These are phyloP conservation scores for Boletus edulis DNA, from an alignment of 768 basidiomycete genomes.

Conservation along the genomic window DNA sequence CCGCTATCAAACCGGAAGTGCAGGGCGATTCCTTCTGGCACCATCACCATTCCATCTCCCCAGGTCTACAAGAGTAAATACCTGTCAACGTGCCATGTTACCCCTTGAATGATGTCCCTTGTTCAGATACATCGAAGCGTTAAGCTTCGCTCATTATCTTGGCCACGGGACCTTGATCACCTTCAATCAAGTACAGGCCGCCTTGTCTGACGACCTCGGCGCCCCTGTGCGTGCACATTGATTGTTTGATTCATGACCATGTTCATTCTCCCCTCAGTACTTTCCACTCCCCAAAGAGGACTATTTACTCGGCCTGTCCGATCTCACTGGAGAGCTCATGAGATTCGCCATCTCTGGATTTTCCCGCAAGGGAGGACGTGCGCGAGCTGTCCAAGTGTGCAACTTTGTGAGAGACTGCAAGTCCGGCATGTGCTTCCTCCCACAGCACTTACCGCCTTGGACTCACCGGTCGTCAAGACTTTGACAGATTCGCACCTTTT, in stretches of 20 bases:
- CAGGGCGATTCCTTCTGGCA: conserved; percentile 73
- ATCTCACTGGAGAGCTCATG: conserved; percentile 97
- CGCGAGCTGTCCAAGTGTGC: conserved; percentile 61
- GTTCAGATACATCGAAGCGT: conserved; percentile 80
- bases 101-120: conserved; percentile 14
- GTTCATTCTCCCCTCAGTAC: conserved; percentile 47
- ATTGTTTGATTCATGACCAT: conserved; percentile 2
- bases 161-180: conserved; percentile 66
- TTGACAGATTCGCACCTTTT: conserved; percentile 72
- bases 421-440: conserved; percentile 46
- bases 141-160: conserved; percentile 86
- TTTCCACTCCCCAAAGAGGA: conserved; percentile 77
- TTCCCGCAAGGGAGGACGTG: conserved; percentile 59
- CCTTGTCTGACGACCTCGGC: conserved; percentile 60
- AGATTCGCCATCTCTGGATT: conserved; percentile 87
- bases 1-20: conserved; percentile 58
- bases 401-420: conserved; percentile 72
- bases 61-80: conserved; percentile 75
- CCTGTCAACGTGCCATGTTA: not conserved
- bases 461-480: conserved; percentile 45
- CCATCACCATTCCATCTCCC: conserved; percentile 69
- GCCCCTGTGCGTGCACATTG: conserved; percentile 50
- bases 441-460: not conserved
- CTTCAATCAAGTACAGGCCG: conserved; percentile 61
- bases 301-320: conserved; percentile 89